phyloP scores from a whole-genome alignment of 768 basidiomycete species.

The Trametes gibbosa region DNA sequence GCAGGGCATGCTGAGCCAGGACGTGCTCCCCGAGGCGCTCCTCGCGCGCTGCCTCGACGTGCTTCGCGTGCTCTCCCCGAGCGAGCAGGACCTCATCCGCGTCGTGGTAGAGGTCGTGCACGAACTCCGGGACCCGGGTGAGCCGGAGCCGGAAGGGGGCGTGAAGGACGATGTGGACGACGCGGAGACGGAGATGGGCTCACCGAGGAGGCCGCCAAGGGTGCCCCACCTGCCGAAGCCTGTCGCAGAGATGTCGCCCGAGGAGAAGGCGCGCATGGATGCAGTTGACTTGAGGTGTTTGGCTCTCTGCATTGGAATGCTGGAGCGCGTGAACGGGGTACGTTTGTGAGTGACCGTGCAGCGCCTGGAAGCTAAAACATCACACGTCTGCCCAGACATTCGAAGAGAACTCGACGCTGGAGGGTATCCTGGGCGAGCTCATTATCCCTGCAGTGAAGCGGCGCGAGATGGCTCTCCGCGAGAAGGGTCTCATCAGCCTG shows the following conservation, averaged over 20 bases:
- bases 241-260: conserved; percentile 47
- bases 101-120: conserved; percentile 87
- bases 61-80: conserved; percentile 63
- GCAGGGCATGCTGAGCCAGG: conserved; percentile 82
- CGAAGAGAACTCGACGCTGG: conserved; percentile 67
- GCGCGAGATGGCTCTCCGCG: conserved; percentile 78
- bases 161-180: conserved; percentile 27
- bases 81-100: conserved; percentile 82
- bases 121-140: conserved; percentile 63
- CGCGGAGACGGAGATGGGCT: conserved; percentile 33
- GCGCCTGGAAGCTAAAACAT: no score
- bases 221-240: conserved; percentile 31
- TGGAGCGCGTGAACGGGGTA: conserved; percentile 85
- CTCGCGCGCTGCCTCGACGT: conserved; percentile 81
- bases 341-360: no score
- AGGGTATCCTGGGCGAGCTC: conserved; percentile 71
- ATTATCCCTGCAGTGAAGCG: conserved; percentile 89
- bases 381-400: no score
- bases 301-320: conserved; percentile 73
- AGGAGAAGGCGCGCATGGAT: conserved; percentile 58
- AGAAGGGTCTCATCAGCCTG: conserved; percentile 76
- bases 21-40: conserved; percentile 64
- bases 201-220: conserved; percentile 3
- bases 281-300: conserved; percentile 73
- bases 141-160: conserved; percentile 36